Base-by-base conservation (phyloP, 2,329 filamentous ascomycete species). In the Knufia fluminis region DNA sequence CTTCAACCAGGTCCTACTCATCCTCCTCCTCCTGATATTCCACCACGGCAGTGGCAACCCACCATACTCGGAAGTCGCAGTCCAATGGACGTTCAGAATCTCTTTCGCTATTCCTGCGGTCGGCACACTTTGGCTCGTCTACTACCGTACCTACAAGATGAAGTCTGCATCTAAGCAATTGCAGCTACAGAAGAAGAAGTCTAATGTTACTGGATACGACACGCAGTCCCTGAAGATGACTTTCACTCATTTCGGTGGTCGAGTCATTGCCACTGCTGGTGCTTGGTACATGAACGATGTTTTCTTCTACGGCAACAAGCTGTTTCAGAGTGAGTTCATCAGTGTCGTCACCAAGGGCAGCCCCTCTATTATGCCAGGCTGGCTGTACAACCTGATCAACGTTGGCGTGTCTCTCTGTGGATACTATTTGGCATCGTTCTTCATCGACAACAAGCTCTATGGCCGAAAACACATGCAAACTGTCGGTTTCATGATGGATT, bases 231-330 rank as follows among this genome's bases (percentile, higher is more conserved):
- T 97, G 48, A 78, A 78, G 58, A 73, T 87, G 61, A 91, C 87
- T 40, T 80, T 90, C 69, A 78, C 71, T 50, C 81, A 94, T 72
- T 97, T 96, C 59, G 88, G 89, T 42, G 84, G 85, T 46, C 88
- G 91, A 59, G 71, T 97, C 20, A 63, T 95, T 17, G 91, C 91
- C 44, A 96, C 91, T 17, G 82, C 90, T 9, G 86, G 86, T 50
- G 79, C 82, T 31, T 97, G 91, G 91, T 97, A 91, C 69, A 86
- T 83, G 72, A 97, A 97, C 68, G 91, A 97, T 63, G 85, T 97
- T 58, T 96, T 97, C 77, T 97, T 97, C 75, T 97, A 97, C 73
- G 91, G 91, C 60, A 96, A 95, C 83, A 96, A 95, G 77, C 83
- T 96, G 48, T 96, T 96, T 78, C 90, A 95, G 71, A 79, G 78